Conservation (phyloP, 345 rosid species). For the Cardamine chenopodiifolia region DNA sequence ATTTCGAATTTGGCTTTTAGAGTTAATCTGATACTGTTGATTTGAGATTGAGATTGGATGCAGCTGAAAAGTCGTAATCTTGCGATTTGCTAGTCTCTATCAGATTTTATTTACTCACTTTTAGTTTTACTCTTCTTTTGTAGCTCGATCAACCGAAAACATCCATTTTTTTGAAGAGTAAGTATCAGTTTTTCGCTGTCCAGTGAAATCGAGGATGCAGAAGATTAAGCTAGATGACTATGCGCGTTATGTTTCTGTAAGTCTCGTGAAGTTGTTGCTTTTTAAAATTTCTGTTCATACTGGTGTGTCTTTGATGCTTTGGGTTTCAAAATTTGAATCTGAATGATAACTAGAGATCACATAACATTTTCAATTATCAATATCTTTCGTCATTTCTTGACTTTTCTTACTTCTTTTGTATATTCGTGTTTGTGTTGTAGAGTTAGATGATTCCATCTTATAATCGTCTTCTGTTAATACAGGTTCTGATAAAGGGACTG, state of each 20-base stretch:
- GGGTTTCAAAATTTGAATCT: neutral
- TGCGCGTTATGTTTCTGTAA: constrained; percentile 4
- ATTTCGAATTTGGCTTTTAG: neutral
- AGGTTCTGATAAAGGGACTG: constrained; percentile 26
- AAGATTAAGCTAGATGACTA: neutral
- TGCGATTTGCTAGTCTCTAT: neutral
- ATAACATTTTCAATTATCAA: neutral
- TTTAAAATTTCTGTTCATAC: neutral
- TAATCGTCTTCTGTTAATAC: neutral
- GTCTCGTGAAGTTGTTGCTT: neutral
- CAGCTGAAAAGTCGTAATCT: neutral
- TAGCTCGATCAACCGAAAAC: neutral
- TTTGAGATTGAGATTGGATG: neutral
- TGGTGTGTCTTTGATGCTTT: neutral
- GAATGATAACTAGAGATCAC: neutral
- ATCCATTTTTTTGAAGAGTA: neutral
- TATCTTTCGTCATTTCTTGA: constrained; percentile 20
- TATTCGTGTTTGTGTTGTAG: neutral
- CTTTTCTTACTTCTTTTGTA: constrained; percentile 3
- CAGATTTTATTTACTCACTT: constrained; percentile 9
- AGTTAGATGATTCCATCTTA: neutral
- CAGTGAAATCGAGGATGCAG: constrained; percentile 16
- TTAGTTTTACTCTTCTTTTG: constrained; percentile 21
- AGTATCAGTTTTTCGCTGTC: neutral
- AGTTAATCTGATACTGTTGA: neutral